Base-by-base conservation (phyloP, 257 asterid species). In the Dorcoceras hygrometricum region DNA sequence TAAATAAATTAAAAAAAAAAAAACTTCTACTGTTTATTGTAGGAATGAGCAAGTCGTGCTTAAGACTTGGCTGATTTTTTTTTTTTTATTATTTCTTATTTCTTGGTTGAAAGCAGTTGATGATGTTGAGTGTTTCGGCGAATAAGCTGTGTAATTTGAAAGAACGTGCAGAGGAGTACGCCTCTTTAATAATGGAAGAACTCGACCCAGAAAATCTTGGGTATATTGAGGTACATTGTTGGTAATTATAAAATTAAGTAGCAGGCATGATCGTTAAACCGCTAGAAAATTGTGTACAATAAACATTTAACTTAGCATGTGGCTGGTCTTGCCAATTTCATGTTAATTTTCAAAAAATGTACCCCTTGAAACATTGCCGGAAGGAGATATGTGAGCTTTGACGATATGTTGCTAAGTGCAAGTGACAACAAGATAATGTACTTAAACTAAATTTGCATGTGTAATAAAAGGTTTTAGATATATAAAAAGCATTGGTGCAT, bases 111-210 rank as follows among this genome's bases (percentile, higher is more conserved):
- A 10, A 76, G 55, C 95, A 91, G 98, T 89, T 91, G 74, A 87
- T 91, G 68, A 77, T 87, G 95, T 70, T 91, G 81, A 91, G 98
- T 76, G 98, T 95, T 59, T 89, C 95, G 2, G 95, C 98, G 53
- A 91, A 91, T 84, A 91, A 91, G 79, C 73, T 91, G 86, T 89
- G 94, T 39, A 78, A 81, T 76, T 74, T 90, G 79, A 87, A 86
- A 79, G 95, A 90, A 86, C 94, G 87, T 79, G 97, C 95, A 20
- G 83, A 76, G 70, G 97, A 90, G 62, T 90, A 90, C 56, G 95
- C 97, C 31, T 82, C 74, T 78, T 75, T 90, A 55, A 87, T 91
- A 67, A 91, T 91, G 98, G 98, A 91, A 76, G 98, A 91, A 82
- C 81, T 91, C 46, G 98, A 91, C 78, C 95, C 91, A 29, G 95